A percentile compares a stretch with the other conserved stretches of the same genome.
Conservation (phyloP, 768 basidiomycete species). For the Tulasnella sp. region DNA sequence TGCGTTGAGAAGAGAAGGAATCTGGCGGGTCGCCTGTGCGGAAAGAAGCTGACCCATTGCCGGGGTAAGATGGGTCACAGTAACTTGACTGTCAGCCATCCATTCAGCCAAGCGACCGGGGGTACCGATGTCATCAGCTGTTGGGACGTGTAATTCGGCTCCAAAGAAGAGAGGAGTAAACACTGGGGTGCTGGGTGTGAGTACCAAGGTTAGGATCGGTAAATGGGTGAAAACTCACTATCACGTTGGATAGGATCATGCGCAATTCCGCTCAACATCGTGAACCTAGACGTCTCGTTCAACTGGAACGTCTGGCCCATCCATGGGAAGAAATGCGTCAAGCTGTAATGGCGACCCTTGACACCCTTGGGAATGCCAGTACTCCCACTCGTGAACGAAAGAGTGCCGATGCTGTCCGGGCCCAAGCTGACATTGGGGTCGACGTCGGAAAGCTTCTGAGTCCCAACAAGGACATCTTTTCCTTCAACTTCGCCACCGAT, state of each 20-base stretch:
- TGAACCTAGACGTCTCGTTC: constrained; percentile 73
- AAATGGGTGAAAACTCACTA: constrained; percentile 58
- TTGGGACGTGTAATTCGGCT: constrained; percentile 91
- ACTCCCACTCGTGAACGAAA: constrained; percentile 97
- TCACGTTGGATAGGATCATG: constrained; percentile 99
- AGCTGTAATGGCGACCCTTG: constrained; percentile 84
- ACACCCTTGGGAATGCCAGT: constrained; percentile 99
- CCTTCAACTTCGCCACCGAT: constrained; percentile 54
- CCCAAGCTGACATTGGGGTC: constrained; percentile 83
- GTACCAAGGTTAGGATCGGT: neutral
- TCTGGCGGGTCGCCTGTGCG: constrained; percentile 74
- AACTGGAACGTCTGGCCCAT: constrained; percentile 88
- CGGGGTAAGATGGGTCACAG: constrained; percentile 96
- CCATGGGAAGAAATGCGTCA: constrained; percentile 99
- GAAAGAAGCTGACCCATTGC: constrained; percentile 99
- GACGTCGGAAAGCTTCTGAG: constrained; percentile 51
- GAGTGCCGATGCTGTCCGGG: constrained; percentile 91
- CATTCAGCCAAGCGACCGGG: constrained; percentile 95
- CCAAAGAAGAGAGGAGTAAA: constrained; percentile 98
- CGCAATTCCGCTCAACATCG: constrained; percentile 98
- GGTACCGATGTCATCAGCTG: constrained; percentile 93
- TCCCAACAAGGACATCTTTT: constrained; percentile 56
- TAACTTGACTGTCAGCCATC: constrained; percentile 91
- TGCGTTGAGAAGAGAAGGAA: constrained; percentile 80
- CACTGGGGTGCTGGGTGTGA: constrained; percentile 48